A percentile compares a stretch with the other conserved stretches of the same genome.
Conservation (phyloP, 2,329 filamentous ascomycete genomes). For the Alternaria sp. region DNA sequence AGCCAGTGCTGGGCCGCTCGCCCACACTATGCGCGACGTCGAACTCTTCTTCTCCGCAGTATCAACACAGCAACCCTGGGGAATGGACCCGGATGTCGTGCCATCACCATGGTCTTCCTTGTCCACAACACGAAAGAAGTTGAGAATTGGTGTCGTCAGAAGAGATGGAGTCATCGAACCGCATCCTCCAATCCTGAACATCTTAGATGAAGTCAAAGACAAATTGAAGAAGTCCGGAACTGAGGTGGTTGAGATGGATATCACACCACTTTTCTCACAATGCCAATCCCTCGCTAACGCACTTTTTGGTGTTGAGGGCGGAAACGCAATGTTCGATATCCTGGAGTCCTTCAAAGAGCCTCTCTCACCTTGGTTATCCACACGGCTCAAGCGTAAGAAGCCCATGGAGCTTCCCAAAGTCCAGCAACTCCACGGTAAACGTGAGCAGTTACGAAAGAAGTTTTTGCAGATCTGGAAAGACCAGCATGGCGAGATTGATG, state of each 20-base stretch:
- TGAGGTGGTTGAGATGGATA: conserved; percentile 67
- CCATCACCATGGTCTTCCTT: conserved; percentile 51
- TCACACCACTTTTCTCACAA: conserved; percentile 62
- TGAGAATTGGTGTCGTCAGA: conserved; percentile 60
- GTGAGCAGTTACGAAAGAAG: conserved; percentile 62
- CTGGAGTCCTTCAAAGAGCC: conserved; percentile 66
- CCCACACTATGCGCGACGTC: conserved; percentile 60
- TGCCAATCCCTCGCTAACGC: conserved; percentile 66
- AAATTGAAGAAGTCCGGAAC: conserved; percentile 53
- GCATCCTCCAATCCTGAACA: conserved; percentile 59
- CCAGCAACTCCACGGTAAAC: conserved; percentile 62
- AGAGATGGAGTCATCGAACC: conserved; percentile 62
- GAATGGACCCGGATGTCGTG: conserved; percentile 55
- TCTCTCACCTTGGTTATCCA: conserved; percentile 67
- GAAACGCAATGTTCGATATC: conserved; percentile 64
- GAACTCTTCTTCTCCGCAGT: conserved; percentile 65
- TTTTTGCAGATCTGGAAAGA: conserved; percentile 67
- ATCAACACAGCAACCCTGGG: conserved; percentile 62
- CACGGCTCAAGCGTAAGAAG: conserved; percentile 60
- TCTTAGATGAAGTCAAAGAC: conserved; percentile 57
- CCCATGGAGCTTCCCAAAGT: conserved; percentile 60
- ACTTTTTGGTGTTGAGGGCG: conserved; percentile 68
- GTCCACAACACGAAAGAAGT: conserved; percentile 33
- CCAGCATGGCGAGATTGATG: conserved; percentile 61
- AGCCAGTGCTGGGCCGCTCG: conserved; percentile 58